phyloP scores from a whole-genome alignment of 2,329 filamentous ascomycete genomes.

The Aspergillus chevalieri region DNA sequence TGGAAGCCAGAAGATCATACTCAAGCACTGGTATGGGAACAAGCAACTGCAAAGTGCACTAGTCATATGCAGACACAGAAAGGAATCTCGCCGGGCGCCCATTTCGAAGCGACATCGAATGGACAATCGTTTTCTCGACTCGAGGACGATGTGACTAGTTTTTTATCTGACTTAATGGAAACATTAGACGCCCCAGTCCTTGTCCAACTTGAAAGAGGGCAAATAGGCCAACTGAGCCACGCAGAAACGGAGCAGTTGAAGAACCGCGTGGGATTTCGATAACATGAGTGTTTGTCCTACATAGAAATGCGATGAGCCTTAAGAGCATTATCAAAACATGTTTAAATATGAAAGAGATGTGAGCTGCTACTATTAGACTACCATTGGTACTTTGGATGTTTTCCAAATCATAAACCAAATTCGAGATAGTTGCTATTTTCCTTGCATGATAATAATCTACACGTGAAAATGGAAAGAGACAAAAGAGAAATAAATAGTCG shows the following conservation, averaged over 20 bases:
- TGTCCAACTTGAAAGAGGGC: slow-evolving; percentile 46
- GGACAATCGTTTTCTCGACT: slow-evolving; percentile 32
- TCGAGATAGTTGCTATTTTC: slow-evolving; percentile 3
- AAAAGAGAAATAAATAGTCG: background rate
- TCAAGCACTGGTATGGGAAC: slow-evolving; percentile 29
- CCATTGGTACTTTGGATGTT: background rate
- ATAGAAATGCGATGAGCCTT: too few species aligned
- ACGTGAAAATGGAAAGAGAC: slow-evolving; percentile 6
- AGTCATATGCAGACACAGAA: slow-evolving; percentile 15
- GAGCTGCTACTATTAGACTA: too few species aligned
- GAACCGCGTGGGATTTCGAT: slow-evolving; percentile 17
- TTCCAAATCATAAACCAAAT: background rate
- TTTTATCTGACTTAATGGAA: slow-evolving; percentile 39
- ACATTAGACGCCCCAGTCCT: slow-evolving; percentile 44
- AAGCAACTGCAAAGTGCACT: slow-evolving; percentile 15
- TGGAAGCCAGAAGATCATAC: slow-evolving; percentile 36
- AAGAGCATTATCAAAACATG: too few species aligned
- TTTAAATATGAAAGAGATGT: too few species aligned
- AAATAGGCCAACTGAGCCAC: slow-evolving; percentile 34
- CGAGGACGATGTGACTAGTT: slow-evolving; percentile 34
- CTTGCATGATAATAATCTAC: slow-evolving; percentile 22
- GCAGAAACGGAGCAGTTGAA: slow-evolving; percentile 34
- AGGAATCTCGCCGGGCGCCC: slow-evolving; percentile 12
- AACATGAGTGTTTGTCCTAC: background rate
- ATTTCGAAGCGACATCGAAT: slow-evolving; percentile 21